These are phyloP conservation scores for Bipolaris victoriae DNA, from an alignment of 2,329 filamentous ascomycete species.

Conservation along the genomic window DNA sequence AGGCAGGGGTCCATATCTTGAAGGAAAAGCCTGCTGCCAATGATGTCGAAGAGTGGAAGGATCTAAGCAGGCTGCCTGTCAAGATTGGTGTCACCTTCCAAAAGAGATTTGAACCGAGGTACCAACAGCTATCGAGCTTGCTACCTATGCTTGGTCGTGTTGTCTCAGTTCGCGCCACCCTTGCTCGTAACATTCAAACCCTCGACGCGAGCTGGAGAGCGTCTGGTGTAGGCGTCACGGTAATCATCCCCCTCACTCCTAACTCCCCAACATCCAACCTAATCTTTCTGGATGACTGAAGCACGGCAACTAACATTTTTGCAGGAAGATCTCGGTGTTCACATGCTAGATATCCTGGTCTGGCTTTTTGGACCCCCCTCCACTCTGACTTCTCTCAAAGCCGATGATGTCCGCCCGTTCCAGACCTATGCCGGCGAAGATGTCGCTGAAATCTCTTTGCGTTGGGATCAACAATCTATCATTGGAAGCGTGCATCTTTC, in stretches of 20 bases:
- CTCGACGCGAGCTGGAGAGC: neutral
- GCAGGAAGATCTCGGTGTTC: neutral
- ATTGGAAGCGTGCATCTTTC: neutral
- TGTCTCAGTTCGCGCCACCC: too few species aligned
- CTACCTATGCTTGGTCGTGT: too few species aligned
- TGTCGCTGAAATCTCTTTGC: neutral
- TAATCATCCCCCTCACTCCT: neutral
- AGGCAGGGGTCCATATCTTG: neutral
- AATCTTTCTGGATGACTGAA: too few species aligned
- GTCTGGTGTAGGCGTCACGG: neutral
- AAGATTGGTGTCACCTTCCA: neutral
- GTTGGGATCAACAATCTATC: neutral
- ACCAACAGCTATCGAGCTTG: neutral
- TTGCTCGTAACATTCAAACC: neutral
- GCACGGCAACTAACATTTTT: neutral
- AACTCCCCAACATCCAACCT: too few species aligned
- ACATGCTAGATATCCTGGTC: neutral
- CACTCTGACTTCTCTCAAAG: neutral
- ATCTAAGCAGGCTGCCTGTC: neutral
- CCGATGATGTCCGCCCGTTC: too few species aligned
- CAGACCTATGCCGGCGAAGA: neutral
- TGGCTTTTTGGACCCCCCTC: neutral
- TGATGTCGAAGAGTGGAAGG: neutral
- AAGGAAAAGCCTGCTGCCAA: neutral
- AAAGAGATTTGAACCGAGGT: neutral